phyloP scores from a whole-genome alignment of 345 rosid genomes.

The Hibiscus trionum region DNA sequence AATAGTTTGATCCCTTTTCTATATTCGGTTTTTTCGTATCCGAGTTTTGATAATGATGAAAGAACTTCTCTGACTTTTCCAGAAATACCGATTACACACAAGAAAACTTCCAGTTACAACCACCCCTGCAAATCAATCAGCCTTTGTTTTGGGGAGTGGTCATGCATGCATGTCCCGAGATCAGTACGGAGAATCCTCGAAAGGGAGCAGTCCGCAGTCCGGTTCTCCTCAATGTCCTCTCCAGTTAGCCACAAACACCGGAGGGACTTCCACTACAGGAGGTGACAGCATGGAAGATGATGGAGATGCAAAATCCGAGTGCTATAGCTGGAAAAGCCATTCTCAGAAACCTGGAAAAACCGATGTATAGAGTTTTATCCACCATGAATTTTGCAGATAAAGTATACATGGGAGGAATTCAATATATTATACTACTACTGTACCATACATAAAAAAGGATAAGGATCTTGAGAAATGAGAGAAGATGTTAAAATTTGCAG shows the following conservation, averaged over 20 bases:
- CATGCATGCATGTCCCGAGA: constrained; percentile 48
- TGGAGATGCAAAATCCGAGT: constrained; percentile 69
- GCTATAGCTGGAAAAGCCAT: constrained; percentile 54
- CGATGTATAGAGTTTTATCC: constrained; percentile 38
- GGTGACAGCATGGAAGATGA: constrained; percentile 74
- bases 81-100: constrained; percentile 81
- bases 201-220: constrained; percentile 47
- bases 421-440: constrained; percentile 21
- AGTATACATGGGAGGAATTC: constrained; percentile 41
- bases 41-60: constrained; percentile 10
- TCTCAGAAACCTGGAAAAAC: constrained; percentile 28
- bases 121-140: constrained; percentile 39
- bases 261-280: constrained; percentile 44
- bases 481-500: constrained; percentile 39
- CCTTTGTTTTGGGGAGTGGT: constrained; percentile 44
- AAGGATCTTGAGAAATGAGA: constrained; percentile 25
- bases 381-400: constrained; percentile 59
- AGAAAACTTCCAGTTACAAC: constrained; percentile 34
- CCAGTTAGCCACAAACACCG: constrained; percentile 46
- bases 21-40: neutral
- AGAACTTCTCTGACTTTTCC: constrained; percentile 18
- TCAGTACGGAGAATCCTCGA: constrained; percentile 42
- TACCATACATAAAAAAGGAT: constrained; percentile 33
- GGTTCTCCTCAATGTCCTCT: constrained; percentile 84
- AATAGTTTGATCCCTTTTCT: neutral